Evolutionary conservation across 176 grass and related monocot genomes (phyloP), one percentile per base, ranked within the genome.

Genomic region (Puccinellia tenuiflora): DNA sequence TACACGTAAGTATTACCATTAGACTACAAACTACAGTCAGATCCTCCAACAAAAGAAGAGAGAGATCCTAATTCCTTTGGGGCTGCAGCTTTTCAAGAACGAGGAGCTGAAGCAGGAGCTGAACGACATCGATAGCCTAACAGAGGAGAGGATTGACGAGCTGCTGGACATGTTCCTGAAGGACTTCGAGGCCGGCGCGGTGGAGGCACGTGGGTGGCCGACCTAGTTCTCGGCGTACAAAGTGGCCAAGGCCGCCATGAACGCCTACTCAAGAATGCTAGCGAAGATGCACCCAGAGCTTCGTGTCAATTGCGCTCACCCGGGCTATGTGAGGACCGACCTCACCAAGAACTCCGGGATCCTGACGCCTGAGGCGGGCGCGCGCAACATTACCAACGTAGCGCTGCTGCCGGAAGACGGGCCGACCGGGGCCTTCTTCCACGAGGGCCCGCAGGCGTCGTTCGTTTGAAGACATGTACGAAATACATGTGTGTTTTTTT

Each of bases 241-340:
- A 45, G 57, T 92, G 46, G 68, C 87, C 37, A 94, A 94, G 81
- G 68, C 62, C 43, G 60, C 79, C 15, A 0, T 90, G 61, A 80
- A 85, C 73, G 87, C 90, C 21, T 88, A 95, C 79, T 74, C 87
- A 22, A 88, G 90, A 75, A 54, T 94, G 29, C 50, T 92, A 6
- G 93, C 93, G 5, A 77, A 45, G 76, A 82, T 9, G 79, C 70
- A 80, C 15, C 90, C 79, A 2, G 63, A 31, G 39, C 74, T 92
- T n/a, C 73, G 81, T 3, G 72, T 86, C 18, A 94, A 89, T 79
- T 92, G 89, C 59, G 68, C 65, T 17, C 17, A 79, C 47, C 93
- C 93, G 1, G 93, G 93, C 9, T 92, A 81, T 43, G 88, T 92
- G 16, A 92, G 78, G 83, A 95, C 85, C 0, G 90, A 90, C 14